Evolutionary conservation across 345 rosid species (phyloP), one percentile per base, ranked within the genome.

Genomic region (Arabis alpina): DNA sequence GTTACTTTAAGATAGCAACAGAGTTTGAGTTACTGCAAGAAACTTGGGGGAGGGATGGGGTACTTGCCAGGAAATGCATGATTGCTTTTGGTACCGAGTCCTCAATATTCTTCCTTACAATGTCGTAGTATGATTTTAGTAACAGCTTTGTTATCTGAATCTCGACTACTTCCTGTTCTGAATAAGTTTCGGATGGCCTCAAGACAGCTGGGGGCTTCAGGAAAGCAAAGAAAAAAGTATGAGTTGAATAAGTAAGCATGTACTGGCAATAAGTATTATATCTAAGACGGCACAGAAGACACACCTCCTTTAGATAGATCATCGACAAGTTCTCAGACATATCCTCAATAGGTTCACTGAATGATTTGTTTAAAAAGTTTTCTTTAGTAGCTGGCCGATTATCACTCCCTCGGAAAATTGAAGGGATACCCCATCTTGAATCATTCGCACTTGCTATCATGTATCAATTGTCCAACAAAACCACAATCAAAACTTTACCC

Each of bases 51-150:
- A 64, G 53, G 8, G 45, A 56, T 13, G 19, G 44, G 23, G 41
- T 47, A 71, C 70, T 80, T 84, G 78, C 99, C 92, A 95, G 82
- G 78, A 95, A 95, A 80, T 92, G 99, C 94, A 95, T 95, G 68
- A 95, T 90, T 62, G 99, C 92, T 83, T 92, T 95, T 25, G 99
- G 99, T 52, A 90, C 75, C 3, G 77, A 79, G 77, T 95, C 98
- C 81, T 88, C 92, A 32, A 95, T 83, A 77, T 92, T 92, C 86
- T 87, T 95, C 77, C 99, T 81, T 30, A 88, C 99, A 78, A 95
- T 90, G 82, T 92, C 96, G 19, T 92, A 95, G 74, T 95, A 95
- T 51, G 99, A 95, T 78, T 80, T 82, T 51, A 95, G 84, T 32
- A 95, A 87, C 74, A 87, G 80, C 82, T 90, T 95, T 15, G 89